phyloP scores from a whole-genome alignment of 257 asterid genomes.

The Rhazya stricta region DNA sequence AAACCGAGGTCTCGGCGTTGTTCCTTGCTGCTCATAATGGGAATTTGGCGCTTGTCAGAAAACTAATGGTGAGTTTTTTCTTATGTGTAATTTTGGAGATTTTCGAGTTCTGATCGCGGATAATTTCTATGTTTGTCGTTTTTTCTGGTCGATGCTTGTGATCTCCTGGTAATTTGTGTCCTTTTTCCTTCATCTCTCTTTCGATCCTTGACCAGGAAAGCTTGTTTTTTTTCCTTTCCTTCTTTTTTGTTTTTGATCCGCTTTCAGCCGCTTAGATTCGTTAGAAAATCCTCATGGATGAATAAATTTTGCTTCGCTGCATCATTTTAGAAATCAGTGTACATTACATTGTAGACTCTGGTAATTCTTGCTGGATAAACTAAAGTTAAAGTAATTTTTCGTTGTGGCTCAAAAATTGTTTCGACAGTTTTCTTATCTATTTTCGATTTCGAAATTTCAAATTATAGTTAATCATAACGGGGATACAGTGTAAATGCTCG shows the following conservation, averaged over 20 bases:
- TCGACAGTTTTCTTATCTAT: not conserved
- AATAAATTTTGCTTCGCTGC: not conserved
- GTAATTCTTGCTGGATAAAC: not conserved
- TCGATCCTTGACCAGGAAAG: not conserved
- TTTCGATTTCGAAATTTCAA: constrained; percentile 7
- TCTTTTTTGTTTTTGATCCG: not conserved
- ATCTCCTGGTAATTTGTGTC: not conserved
- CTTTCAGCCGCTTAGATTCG: not conserved
- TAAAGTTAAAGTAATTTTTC: not conserved
- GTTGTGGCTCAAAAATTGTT: not conserved
- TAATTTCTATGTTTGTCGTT: not conserved
- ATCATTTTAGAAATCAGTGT: not conserved
- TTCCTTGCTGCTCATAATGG: constrained; percentile 76
- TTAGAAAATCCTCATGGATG: not conserved
- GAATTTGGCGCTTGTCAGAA: constrained; percentile 45
- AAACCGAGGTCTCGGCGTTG: constrained; percentile 68
- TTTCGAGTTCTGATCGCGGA: not conserved
- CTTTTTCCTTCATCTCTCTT: not conserved
- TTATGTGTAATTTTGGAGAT: not conserved
- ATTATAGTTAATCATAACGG: not conserved
- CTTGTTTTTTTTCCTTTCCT: too few species aligned
- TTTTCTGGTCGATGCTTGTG: not conserved
- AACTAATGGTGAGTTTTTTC: constrained; percentile 40
- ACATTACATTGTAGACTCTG: not conserved
- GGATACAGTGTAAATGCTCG: not conserved